Base-by-base conservation (phyloP, 306 rosid genomes). In the Prinsepia uniflora region DNA sequence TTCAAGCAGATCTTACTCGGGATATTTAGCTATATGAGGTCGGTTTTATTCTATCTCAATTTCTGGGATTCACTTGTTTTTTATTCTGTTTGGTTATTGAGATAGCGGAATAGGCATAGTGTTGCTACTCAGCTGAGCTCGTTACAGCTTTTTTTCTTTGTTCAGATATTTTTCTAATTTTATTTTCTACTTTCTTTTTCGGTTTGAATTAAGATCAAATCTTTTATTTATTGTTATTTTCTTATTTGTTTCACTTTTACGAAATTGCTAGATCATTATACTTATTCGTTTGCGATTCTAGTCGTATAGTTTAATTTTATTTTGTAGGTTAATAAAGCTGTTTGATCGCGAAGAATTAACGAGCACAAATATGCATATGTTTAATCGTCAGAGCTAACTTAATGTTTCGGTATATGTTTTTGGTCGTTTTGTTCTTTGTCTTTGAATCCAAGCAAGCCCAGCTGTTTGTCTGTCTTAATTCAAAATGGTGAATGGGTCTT, bases 1-100 rank as follows among this genome's bases (percentile, higher is more conserved):
- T 71, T 74, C 68, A 58, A 7, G 70, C 83, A 82, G 96, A 89
- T 89, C 96, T 87, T 84, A 78, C 80, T 75, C 61, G 49, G 55
- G 36, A 8, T 61, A 10, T 57, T 74, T 12, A 72, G 77, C 68
- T 42, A 7, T 45, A 70, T 64, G 75, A 60, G 85, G 89, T 86
- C 42, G 65, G 68, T 65, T 79, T 68, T 71, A 4, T 40, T 22
- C 13, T 5, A 1, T 65, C 19, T 64, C 68, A 10, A 20, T 48
- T 55, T 72, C 45, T 30, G n/a, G 12, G 68, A 64, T 44, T 72
- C 55, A 10, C 36, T 63, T n/a, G 13, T 36, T 50, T 18, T 10
- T 0, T 7, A 15, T 68, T 69, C 67, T 66, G 57, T 63, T 53
- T 72, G 72, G 65, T 6, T 56, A n/a, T 70, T 42, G 61, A 62